Evolutionary conservation across 768 basidiomycete genomes (phyloP), one percentile per base, ranked within the genome.

Genomic region (Xanthoconium purpureum): DNA sequence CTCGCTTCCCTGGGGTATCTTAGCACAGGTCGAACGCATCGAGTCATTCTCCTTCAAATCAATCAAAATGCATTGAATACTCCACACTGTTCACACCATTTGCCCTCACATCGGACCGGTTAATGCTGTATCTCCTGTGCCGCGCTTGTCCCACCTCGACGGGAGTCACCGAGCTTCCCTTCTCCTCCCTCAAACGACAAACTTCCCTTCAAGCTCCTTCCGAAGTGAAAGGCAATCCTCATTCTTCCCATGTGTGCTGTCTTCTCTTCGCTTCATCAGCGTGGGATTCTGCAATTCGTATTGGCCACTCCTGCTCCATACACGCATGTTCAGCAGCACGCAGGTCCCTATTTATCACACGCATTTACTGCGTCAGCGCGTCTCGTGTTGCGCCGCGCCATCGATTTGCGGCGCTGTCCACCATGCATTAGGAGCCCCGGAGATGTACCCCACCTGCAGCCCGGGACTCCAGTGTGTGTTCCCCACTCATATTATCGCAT

Each of bases 181-280:
- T 53, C 44, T 33, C 47, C 48, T 47, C 46, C 48, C 51, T 46
- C 40, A 43, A 55, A 67, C 35, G 60, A 55, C 44, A 39, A 13
- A 12, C 55, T 59, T 57, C 52, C 57, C 43, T 24, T 10, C 55
- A 59, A 55, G 65, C 11, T 68, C 66, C 64, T 67, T 68, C 66
- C 66, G 66, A 55, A 52, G 46, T 47, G 52, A 58, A 53, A 39
- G 51, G 46, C 49, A 58, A 66, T 56, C 56, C 56, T 47, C 52
- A 30, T 45, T 54, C 39, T 46, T 56, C 53, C 48, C 60, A 54
- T 57, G 58, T 24, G 9, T 30, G 38, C 53, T 36, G 28, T 35
- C 57, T 50, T 53, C 61, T 30, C 14, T 50, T 49, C 49, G 38
- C 47, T 45, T 58, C 47, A 37, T 46, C 28, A 32, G 54, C 47